Evolutionary conservation across 2,329 filamentous ascomycete genomes (phyloP), one percentile per base, ranked within the genome.

Genomic region (Aspergillus pseudoviridinutans): DNA sequence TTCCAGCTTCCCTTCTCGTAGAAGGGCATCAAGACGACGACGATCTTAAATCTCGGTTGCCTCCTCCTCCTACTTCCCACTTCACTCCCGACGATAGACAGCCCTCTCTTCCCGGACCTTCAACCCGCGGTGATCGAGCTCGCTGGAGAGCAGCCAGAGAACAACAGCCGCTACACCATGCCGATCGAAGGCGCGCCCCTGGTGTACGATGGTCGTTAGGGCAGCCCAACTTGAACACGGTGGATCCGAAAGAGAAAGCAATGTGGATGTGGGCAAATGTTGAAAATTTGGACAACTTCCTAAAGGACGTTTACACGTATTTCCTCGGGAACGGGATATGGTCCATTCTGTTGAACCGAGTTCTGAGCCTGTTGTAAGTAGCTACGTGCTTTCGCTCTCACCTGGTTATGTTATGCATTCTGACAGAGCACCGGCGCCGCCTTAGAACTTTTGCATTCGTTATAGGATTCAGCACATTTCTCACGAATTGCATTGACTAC

Each of bases 221-320:
- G 20, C 69, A 72, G 27, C 65, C 72, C 1, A 72, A 69, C 27
- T 62, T 79, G 46, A 71, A 73, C 20, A 71, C 77, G 53, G 77
- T 80, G 28, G 83, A 85, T 66, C 84, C 86, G 0, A 86, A 86
- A 72, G 89, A 93, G 69, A 89, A 87, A 72, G 92, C 92, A 3
- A 85, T 96, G 79, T 97, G 91, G 88, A 84, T 90, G 74, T 97
- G 92, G 90, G 90, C 90, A 55, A 96, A 96, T 68, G 90, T 94
- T 57, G 86, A 90, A 41, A 94, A 96, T 68, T 79, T 97, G 54
- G 92, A 97, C 74, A 88, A 86, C 66, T 97, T 96, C 71, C 86
- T 96, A 69, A 84, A 85, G 55, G 89, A 89, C 61, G 90, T 96
- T 3, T 97, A 97, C 71, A 82, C 89, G 62, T 97, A 96, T 74